Evolutionary conservation across 805 yeast genomes (phyloP).

Genomic region (Huiozyma naganishii): DNA sequence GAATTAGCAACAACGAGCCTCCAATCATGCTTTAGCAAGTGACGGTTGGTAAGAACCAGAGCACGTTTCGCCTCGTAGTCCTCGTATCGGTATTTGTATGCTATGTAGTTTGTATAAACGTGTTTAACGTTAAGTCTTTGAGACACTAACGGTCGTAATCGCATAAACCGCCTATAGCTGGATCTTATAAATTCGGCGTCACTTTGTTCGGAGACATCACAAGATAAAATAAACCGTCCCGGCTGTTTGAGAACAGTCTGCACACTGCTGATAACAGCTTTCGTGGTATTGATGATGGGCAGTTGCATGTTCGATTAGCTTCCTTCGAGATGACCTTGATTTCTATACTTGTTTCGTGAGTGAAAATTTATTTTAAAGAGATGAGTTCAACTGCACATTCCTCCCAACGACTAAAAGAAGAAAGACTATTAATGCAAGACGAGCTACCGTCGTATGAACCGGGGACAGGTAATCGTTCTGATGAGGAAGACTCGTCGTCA

Average conservation of each 20-base stretch:
- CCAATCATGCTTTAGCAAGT: not conserved
- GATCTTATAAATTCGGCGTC: constrained; percentile 2
- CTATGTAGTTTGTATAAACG: constrained; percentile 20
- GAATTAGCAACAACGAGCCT: constrained; percentile 8
- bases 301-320: too few species aligned
- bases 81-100: constrained; percentile 22
- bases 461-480: too few species aligned
- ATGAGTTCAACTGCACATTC: too few species aligned
- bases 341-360: too few species aligned
- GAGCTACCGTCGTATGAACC: too few species aligned
- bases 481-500: too few species aligned
- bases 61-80: constrained; percentile 16
- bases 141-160: constrained; percentile 21
- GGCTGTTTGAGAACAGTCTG: not conserved
- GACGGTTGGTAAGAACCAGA: constrained; percentile 4
- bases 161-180: constrained; percentile 19
- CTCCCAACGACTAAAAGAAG: too few species aligned
- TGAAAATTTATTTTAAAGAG: too few species aligned
- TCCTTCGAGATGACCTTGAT: too few species aligned
- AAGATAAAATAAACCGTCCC: not conserved
- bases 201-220: not conserved
- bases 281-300: not conserved
- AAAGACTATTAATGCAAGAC: too few species aligned
- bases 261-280: not conserved
- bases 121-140: constrained; percentile 16